These are phyloP conservation scores for Apiospora malaysiana DNA, from an alignment of 2,329 filamentous ascomycete genomes.

Conservation along the genomic window DNA sequence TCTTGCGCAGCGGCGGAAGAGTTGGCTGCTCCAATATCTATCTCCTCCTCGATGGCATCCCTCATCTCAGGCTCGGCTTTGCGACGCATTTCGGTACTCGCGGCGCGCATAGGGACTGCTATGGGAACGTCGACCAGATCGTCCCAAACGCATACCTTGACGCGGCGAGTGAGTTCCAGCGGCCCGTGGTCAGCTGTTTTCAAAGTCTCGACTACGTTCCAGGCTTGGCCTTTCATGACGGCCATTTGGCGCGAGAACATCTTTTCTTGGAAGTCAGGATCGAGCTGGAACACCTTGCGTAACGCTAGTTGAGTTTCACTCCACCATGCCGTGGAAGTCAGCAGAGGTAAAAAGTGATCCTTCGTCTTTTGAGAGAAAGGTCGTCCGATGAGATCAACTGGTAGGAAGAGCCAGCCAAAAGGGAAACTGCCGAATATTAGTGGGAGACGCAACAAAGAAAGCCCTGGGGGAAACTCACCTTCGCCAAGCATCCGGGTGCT, in stretches of 20 bases:
- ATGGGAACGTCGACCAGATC: conserved; percentile 96
- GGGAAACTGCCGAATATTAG: conserved; percentile 75
- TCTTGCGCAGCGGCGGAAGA: conserved; percentile 53
- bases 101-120: conserved; percentile 84
- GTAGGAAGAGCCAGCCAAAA: conserved; percentile 97
- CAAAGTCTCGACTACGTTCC: conserved; percentile 98
- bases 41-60: conserved; percentile 75
- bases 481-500: conserved; percentile 89
- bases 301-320: conserved; percentile 88
- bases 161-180: conserved; percentile 86
- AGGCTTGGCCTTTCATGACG: conserved; percentile 98
- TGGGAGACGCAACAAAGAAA: conserved; percentile 8
- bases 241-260: conserved; percentile 99
- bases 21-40: conserved; percentile 83
- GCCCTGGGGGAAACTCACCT: conserved; percentile 46
- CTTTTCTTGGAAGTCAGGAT: conserved; percentile 95
- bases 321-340: conserved; percentile 98
- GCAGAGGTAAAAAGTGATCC: conserved; percentile 91
- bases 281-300: conserved; percentile 86
- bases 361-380: conserved; percentile 94
- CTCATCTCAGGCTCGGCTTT: conserved; percentile 56
- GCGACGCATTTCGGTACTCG: conserved; percentile 83
- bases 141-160: conserved; percentile 96
- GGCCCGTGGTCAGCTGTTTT: conserved; percentile 93
- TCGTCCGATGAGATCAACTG: conserved; percentile 92